phyloP scores from a whole-genome alignment of 2,329 filamentous ascomycete genomes.

The Fusarium sp. region DNA sequence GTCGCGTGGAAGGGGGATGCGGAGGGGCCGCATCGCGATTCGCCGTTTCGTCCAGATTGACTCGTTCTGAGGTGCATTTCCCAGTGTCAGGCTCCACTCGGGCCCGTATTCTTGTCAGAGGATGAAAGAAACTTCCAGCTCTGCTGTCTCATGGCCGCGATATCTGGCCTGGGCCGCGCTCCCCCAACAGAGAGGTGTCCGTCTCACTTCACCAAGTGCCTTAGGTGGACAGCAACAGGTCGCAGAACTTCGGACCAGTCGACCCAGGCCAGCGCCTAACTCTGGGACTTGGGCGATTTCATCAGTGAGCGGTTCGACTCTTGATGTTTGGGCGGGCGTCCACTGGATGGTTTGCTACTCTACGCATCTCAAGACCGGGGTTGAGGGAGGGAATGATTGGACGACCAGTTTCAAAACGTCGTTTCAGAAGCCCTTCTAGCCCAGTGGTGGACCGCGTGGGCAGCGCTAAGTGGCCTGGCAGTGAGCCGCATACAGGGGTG shows the following conservation, averaged over 20 bases:
- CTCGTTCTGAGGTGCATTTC: conserved; percentile 16
- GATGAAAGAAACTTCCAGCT: conserved; percentile 19
- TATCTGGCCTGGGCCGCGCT: conserved; percentile 32
- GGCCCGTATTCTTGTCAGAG: conserved; percentile 12
- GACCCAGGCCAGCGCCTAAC: conserved; percentile 36
- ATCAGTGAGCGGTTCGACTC: conserved; percentile 28
- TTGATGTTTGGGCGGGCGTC: conserved; percentile 26
- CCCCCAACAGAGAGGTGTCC: conserved; percentile 17
- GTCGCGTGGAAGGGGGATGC: conserved; percentile 16
- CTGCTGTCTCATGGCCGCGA: conserved; percentile 41
- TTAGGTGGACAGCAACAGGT: conserved; percentile 29
- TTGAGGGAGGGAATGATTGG: conserved; percentile 39
- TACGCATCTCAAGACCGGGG: conserved; percentile 38
- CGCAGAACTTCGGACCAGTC: conserved; percentile 30
- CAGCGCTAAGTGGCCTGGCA: conserved; percentile 18
- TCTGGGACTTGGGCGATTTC: conserved; percentile 32
- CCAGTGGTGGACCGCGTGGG: not conserved
- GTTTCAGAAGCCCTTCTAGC: conserved; percentile 38
- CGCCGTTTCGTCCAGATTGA: conserved; percentile 23
- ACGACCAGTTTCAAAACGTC: conserved; percentile 29
- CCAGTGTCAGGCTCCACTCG: conserved; percentile 24
- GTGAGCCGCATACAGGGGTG: not conserved
- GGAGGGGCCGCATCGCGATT: conserved; percentile 21
- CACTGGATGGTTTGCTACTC: conserved; percentile 16
- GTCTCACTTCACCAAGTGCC: conserved; percentile 26